A percentile compares a stretch with the other conserved stretches of the same genome.
Evolutionary conservation across 768 basidiomycete genomes (phyloP).

Genomic region (Tricholoma flavovirens): DNA sequence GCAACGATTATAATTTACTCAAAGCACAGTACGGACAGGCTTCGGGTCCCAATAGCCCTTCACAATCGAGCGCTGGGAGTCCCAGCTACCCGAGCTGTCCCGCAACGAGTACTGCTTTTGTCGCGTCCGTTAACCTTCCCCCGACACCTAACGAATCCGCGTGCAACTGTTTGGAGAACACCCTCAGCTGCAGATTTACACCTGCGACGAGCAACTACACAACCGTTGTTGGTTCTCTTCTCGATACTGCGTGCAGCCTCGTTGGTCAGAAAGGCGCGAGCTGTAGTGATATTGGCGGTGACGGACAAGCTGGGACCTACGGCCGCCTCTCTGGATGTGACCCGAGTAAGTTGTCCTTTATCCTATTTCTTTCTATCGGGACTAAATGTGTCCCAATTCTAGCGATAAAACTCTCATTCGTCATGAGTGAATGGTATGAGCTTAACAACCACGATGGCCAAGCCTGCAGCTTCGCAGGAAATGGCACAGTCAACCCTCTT

Average conservation of each 20-base stretch:
- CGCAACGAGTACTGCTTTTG: constrained; percentile 46
- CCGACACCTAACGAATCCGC: constrained; percentile 77
- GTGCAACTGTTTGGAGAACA: constrained; percentile 69
- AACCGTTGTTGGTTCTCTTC: constrained; percentile 51
- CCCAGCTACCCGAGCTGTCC: constrained; percentile 63
- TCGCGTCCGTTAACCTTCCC: constrained; percentile 67
- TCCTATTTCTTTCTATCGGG: background rate
- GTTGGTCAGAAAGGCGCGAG: constrained; percentile 55
- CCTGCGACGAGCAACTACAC: constrained; percentile 57
- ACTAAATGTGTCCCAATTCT: constrained; percentile 6
- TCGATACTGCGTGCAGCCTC: constrained; percentile 70
- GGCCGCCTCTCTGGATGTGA: constrained; percentile 75
- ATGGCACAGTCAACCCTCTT: constrained; percentile 66
- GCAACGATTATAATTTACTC: constrained; percentile 64
- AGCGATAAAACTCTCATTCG: constrained; percentile 79
- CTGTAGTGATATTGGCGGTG: constrained; percentile 65
- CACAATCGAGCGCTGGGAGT: constrained; percentile 32
- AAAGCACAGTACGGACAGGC: constrained; percentile 53
- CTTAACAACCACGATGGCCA: constrained; percentile 47
- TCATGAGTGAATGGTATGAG: constrained; percentile 77
- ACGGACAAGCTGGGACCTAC: constrained; percentile 72
- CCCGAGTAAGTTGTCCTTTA: constrained; percentile 47
- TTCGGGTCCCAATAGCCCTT: constrained; percentile 58
- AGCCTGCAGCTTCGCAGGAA: constrained; percentile 79
- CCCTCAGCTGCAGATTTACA: constrained; percentile 70